phyloP scores from a whole-genome alignment of 2,329 filamentous ascomycete species.

The Acrocalymma vagum region DNA sequence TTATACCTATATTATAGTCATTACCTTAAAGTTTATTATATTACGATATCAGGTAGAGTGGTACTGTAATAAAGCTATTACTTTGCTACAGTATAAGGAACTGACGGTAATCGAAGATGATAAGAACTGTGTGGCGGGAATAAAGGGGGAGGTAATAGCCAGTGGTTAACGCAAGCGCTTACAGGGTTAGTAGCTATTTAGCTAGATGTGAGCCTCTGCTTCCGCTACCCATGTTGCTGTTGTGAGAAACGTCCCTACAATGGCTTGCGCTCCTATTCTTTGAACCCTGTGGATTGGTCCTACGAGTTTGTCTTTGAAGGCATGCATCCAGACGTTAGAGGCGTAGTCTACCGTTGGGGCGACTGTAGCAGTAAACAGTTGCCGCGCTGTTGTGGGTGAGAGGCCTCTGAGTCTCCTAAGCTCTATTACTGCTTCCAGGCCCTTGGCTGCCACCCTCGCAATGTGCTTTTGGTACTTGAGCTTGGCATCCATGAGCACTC shows the following conservation, averaged over 20 bases:
- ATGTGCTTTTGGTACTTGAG: slow-evolving; percentile 23
- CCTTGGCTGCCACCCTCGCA: slow-evolving; percentile 17
- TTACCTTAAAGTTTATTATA: too few relatives aligned
- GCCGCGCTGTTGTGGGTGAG: slow-evolving; percentile 15
- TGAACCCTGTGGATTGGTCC: slow-evolving; percentile 15
- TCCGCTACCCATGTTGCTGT: slow-evolving; percentile 15
- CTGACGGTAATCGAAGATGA: too few relatives aligned
- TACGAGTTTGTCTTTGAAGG: slow-evolving; percentile 13
- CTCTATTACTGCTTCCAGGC: slow-evolving; percentile 15
- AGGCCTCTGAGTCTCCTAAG: slow-evolving; percentile 18
- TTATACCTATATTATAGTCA: too few relatives aligned
- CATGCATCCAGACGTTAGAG: slow-evolving; percentile 15
- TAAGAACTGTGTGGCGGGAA: too few relatives aligned
- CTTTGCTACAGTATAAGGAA: too few relatives aligned
- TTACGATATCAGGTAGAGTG: too few relatives aligned
- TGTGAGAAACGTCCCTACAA: slow-evolving; percentile 14
- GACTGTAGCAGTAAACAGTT: slow-evolving; percentile 16
- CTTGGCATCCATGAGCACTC: slow-evolving; percentile 18
- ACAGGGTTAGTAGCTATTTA: too few relatives aligned
- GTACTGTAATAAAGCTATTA: too few relatives aligned
- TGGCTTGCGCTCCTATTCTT: slow-evolving; percentile 15
- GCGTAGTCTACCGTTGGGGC: slow-evolving; percentile 16
- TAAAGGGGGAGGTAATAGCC: too few relatives aligned
- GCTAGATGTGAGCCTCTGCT: slow-evolving; percentile 19
- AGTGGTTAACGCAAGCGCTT: too few relatives aligned